Conservation (phyloP, 1,284 basidiomycete species). For the Naganishia liquefaciens region DNA sequence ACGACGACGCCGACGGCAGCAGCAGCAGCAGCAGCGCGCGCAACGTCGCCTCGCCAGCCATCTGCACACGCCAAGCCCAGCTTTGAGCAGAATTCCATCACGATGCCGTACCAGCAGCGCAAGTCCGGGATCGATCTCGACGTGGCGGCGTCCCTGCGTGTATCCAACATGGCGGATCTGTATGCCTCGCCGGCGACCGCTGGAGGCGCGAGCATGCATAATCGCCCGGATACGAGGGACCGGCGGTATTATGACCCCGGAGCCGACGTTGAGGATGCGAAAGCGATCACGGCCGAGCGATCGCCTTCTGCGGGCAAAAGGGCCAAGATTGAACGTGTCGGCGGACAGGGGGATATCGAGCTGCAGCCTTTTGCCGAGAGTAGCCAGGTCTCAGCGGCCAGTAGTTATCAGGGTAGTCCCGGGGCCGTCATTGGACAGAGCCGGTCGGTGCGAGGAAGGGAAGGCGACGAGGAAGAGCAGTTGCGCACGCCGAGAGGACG, state of each 20-base stretch:
- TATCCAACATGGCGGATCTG: slow-evolving; percentile 29
- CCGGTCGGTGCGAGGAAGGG: slow-evolving; percentile 3
- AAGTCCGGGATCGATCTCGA: slow-evolving; percentile 35
- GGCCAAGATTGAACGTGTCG: slow-evolving; percentile 26
- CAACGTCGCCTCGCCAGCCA: neutral
- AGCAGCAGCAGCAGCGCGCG: neutral
- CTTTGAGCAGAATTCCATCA: slow-evolving; percentile 27
- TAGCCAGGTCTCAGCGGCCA: slow-evolving; percentile 31
- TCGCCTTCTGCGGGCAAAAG: slow-evolving; percentile 3
- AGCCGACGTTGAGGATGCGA: slow-evolving; percentile 13
- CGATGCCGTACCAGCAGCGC: slow-evolving; percentile 28
- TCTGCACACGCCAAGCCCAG: slow-evolving; percentile 9
- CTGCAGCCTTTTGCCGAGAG: slow-evolving; percentile 32
- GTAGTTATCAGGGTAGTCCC: slow-evolving; percentile 22
- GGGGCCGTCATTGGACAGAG: neutral
- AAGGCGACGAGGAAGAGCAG: slow-evolving; percentile 48
- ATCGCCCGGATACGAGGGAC: slow-evolving; percentile 20
- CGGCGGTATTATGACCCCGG: slow-evolving; percentile 21
- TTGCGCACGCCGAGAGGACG: slow-evolving; percentile 41
- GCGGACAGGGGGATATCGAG: slow-evolving; percentile 30
- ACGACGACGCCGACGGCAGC: neutral
- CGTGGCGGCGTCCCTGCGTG: slow-evolving; percentile 29
- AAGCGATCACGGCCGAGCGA: slow-evolving; percentile 2
- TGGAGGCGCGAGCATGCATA: neutral
- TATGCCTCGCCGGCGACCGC: neutral